A percentile compares a stretch with the other conserved stretches of the same genome.
Conservation (phyloP, 2,329 filamentous ascomycete genomes). For the Aspergillus cejpii region DNA sequence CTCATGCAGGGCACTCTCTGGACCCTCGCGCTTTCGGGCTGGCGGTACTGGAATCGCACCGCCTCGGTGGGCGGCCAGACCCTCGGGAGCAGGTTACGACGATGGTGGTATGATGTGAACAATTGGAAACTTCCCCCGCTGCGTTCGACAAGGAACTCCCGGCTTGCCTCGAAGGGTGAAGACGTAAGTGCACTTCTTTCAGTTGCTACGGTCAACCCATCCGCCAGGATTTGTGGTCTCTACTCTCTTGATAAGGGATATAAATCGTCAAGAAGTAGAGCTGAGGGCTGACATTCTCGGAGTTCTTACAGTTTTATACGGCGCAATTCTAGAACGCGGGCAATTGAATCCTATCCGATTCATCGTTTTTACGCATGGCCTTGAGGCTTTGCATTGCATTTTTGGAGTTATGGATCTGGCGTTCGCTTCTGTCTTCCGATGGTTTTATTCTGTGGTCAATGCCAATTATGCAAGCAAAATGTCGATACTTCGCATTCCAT, state of each 20-base stretch:
- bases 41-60: conserved; percentile 81
- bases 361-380: neutral
- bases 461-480: neutral
- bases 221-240: neutral
- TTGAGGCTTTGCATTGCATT: conserved; percentile 8
- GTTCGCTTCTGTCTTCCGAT: conserved; percentile 1
- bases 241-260: neutral
- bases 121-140: conserved; percentile 67
- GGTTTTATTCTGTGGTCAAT: neutral
- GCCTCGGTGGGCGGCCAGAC: conserved; percentile 69
- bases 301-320: conserved; percentile 35
- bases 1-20: conserved; percentile 83
- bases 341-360: conserved; percentile 17
- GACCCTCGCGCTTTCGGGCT: conserved; percentile 76
- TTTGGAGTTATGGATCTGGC: conserved; percentile 12
- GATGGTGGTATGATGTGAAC: conserved; percentile 95
- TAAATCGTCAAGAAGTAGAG: neutral
- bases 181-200: conserved; percentile 34
- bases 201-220: neutral
- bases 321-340: conserved; percentile 32
- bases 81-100: conserved; percentile 66
- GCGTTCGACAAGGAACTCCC: conserved; percentile 22
- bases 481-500: neutral
- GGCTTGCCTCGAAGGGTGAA: conserved; percentile 37
- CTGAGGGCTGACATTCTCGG: conserved; percentile 25